These are phyloP conservation scores for Metschnikowia lochheadii DNA, from an alignment of 805 yeast genomes.

Conservation along the genomic window DNA sequence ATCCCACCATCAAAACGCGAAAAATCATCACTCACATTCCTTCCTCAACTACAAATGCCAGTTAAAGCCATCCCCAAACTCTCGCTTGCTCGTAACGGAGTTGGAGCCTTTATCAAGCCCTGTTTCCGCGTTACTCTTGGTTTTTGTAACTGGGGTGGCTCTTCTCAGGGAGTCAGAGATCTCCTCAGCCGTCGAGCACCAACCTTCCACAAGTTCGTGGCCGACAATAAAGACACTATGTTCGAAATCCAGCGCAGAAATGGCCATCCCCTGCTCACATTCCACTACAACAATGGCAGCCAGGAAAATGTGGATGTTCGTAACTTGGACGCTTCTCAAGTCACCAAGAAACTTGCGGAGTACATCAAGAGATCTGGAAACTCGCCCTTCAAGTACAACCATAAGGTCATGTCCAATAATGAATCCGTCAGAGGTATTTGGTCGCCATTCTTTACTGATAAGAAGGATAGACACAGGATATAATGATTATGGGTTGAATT, in stretches of 20 bases:
- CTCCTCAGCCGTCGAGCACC: constrained; percentile 27
- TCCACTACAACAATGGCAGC: constrained; percentile 33
- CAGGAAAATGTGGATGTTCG: constrained; percentile 61
- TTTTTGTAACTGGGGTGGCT: constrained; percentile 95
- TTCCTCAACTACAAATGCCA: constrained; percentile 33
- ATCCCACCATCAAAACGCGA: not conserved
- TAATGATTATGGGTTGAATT: constrained; percentile 10
- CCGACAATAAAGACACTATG: constrained; percentile 59
- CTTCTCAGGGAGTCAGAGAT: constrained; percentile 74
- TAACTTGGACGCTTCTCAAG: constrained; percentile 59
- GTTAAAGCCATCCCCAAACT: constrained; percentile 57
- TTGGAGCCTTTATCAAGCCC: constrained; percentile 68
- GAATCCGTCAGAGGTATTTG: constrained; percentile 91
- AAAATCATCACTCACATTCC: not conserved
- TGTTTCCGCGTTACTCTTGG: constrained; percentile 73
- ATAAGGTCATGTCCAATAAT: constrained; percentile 72
- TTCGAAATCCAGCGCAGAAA: constrained; percentile 63
- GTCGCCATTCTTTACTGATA: constrained; percentile 85
- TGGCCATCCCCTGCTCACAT: constrained; percentile 76
- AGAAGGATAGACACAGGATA: constrained; percentile 38
- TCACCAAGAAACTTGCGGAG: constrained; percentile 60
- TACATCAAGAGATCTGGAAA: constrained; percentile 71
- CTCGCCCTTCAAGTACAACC: constrained; percentile 57
- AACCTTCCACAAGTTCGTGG: constrained; percentile 58
- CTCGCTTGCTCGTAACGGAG: constrained; percentile 68